Evolutionary conservation across 2,329 filamentous ascomycete genomes (phyloP).

Genomic region (Calonectria multiphialidica): DNA sequence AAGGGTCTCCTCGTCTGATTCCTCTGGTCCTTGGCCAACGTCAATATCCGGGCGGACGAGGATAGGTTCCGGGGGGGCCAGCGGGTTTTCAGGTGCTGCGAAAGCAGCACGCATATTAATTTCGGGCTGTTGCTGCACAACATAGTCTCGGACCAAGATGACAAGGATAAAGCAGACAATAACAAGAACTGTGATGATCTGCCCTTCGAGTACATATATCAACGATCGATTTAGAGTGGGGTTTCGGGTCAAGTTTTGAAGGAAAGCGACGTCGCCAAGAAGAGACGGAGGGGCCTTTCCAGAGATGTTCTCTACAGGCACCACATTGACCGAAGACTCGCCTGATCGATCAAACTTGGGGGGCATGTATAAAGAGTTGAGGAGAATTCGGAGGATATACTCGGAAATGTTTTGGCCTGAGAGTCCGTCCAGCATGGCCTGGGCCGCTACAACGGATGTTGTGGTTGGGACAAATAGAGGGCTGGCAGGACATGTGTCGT

Average conservation of each 20-base stretch:
- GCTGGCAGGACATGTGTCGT: conserved; percentile 50
- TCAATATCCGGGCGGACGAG: conserved; percentile 39
- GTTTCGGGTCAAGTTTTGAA: conserved; percentile 75
- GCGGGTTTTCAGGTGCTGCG: conserved; percentile 57
- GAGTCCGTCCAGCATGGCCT: conserved; percentile 45
- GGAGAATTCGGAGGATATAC: conserved; percentile 46
- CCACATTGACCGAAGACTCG: conserved; percentile 23
- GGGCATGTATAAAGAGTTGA: conserved; percentile 46
- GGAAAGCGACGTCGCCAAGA: conserved; percentile 67
- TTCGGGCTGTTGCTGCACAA: conserved; percentile 96
- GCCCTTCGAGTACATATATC: conserved; percentile 89
- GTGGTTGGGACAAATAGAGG: conserved; percentile 49
- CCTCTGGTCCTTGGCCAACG: conserved; percentile 36
- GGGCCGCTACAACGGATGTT: conserved; percentile 47
- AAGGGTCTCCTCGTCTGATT: conserved; percentile 48
- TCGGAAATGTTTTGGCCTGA: conserved; percentile 49
- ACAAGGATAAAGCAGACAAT: conserved; percentile 97
- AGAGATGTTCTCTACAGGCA: conserved; percentile 25
- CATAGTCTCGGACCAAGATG: conserved; percentile 96
- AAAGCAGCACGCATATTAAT: conserved; percentile 83
- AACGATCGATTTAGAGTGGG: conserved; percentile 81
- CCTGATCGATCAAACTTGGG: conserved; percentile 37
- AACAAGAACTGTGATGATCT: conserved; percentile 91
- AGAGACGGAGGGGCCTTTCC: conserved; percentile 48
- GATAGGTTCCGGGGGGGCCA: conserved; percentile 40